Conservation (phyloP, 2,329 filamentous ascomycete species). For the Scopulariopsis brevicaulis region DNA sequence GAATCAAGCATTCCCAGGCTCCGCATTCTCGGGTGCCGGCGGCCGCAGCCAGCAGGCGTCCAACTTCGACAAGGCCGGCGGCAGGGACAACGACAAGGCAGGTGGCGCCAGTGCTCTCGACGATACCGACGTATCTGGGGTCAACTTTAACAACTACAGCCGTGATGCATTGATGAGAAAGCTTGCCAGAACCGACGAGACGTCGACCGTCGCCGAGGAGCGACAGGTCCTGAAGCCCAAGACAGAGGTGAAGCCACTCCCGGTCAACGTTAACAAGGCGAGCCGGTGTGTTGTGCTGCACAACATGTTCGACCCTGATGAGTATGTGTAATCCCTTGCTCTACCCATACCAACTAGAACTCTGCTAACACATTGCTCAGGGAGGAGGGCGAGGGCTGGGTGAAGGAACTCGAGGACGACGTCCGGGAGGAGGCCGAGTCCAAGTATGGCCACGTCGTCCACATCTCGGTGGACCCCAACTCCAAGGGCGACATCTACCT, state of each 20-base stretch:
- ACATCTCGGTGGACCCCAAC: conserved; percentile 90
- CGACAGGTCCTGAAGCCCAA: conserved; percentile 66
- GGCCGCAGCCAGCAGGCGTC: conserved; percentile 77
- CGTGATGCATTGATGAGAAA: conserved; percentile 98
- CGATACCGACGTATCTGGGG: conserved; percentile 92
- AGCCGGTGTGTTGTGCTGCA: conserved; percentile 89
- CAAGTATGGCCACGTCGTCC: conserved; percentile 95
- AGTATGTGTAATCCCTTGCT: conserved; percentile 53
- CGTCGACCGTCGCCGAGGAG: conserved; percentile 44
- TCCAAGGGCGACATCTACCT: conserved; percentile 94
- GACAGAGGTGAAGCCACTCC: conserved; percentile 65
- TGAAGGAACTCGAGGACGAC: conserved; percentile 89
- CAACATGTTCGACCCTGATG: conserved; percentile 87
- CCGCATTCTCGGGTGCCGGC: conserved; percentile 80
- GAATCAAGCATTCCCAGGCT: conserved; percentile 72
- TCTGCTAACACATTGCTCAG: conserved; percentile 35
- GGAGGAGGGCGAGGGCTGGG: conserved; percentile 78
- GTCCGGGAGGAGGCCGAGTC: conserved; percentile 85
- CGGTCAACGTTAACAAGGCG: conserved; percentile 81
- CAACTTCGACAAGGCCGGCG: conserved; percentile 83
- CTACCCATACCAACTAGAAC: background rate
- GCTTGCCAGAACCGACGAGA: conserved; percentile 89
- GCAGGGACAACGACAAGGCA: conserved; percentile 80
- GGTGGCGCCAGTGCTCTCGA: conserved; percentile 90
- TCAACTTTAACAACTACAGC: conserved; percentile 99